phyloP scores from a whole-genome alignment of 768 basidiomycete species.

The Sarcodon sp. region DNA sequence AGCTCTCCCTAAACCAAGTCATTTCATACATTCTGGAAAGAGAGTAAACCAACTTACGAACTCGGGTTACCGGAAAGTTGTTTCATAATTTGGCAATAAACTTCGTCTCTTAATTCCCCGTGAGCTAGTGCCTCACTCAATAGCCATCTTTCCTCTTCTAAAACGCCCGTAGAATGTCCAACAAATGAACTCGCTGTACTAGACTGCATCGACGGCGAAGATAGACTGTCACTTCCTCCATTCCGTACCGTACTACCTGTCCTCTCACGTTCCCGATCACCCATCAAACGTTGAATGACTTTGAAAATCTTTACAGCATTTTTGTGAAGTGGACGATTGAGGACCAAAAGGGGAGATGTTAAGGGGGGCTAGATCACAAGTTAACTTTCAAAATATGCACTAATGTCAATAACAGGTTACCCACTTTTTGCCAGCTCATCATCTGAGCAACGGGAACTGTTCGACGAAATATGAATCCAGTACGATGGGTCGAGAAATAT shows the following conservation, averaged over 20 bases:
- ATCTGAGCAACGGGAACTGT: conserved; percentile 74
- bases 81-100: conserved; percentile 89
- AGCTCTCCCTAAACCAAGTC: conserved; percentile 45
- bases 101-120: conserved; percentile 83
- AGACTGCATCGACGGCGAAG: conserved; percentile 4
- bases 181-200: conserved; percentile 21
- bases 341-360: conserved; percentile 57
- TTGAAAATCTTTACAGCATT: conserved; percentile 83
- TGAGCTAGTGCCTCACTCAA: conserved; percentile 67
- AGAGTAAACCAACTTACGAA: conserved; percentile 34
- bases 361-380: conserved; percentile 36
- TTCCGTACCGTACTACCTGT: conserved; percentile 21
- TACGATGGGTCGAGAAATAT: conserved; percentile 87
- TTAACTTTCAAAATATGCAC: background rate
- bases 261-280: conserved; percentile 72
- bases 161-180: conserved; percentile 22
- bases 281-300: conserved; percentile 87
- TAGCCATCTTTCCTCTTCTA: conserved; percentile 85
- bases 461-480: conserved; percentile 76
- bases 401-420: background rate
- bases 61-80: conserved; percentile 77
- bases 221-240: conserved; percentile 5
- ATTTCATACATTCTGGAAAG: background rate
- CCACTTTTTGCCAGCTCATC: conserved; percentile 86
- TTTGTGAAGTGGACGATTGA: conserved; percentile 52